These are phyloP conservation scores for Lichtheimia ornata DNA, from an alignment of 371 early-diverging fungal genomes.

Conservation along the genomic window DNA sequence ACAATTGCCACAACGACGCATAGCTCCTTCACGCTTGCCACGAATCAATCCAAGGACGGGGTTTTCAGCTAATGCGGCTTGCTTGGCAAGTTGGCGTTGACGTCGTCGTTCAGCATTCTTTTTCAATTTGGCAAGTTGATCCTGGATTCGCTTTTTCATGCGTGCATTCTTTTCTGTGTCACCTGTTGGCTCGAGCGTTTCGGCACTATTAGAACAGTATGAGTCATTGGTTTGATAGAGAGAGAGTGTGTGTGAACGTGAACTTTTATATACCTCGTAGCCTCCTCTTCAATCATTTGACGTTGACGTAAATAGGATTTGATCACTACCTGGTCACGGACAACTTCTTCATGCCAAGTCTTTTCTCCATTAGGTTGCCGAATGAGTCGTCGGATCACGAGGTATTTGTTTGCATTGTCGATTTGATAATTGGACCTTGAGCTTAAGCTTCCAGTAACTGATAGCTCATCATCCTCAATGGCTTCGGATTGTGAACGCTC, in stretches of 20 bases:
- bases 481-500: constrained; percentile 39
- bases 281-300: constrained; percentile 75
- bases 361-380: constrained; percentile 63
- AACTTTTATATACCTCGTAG: constrained; percentile 30
- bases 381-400: constrained; percentile 66
- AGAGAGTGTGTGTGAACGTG: no score
- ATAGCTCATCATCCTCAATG: constrained; percentile 59
- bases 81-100: constrained; percentile 46
- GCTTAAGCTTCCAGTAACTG: constrained; percentile 57
- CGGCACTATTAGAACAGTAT: constrained; percentile 31
- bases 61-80: constrained; percentile 50
- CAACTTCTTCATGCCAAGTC: constrained; percentile 76
- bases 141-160: constrained; percentile 64
- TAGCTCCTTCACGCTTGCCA: constrained; percentile 57
- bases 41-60: constrained; percentile 55
- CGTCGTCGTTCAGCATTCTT: constrained; percentile 64
- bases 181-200: constrained; percentile 57
- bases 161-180: constrained; percentile 63
- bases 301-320: constrained; percentile 87
- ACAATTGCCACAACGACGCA: constrained; percentile 80
- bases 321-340: constrained; percentile 83
- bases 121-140: constrained; percentile 62
- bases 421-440: constrained; percentile 55
- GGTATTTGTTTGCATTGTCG: constrained; percentile 57
- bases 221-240: neutral